phyloP scores from a whole-genome alignment of 306 rosid genomes.

The Casuarina equisetifolia region DNA sequence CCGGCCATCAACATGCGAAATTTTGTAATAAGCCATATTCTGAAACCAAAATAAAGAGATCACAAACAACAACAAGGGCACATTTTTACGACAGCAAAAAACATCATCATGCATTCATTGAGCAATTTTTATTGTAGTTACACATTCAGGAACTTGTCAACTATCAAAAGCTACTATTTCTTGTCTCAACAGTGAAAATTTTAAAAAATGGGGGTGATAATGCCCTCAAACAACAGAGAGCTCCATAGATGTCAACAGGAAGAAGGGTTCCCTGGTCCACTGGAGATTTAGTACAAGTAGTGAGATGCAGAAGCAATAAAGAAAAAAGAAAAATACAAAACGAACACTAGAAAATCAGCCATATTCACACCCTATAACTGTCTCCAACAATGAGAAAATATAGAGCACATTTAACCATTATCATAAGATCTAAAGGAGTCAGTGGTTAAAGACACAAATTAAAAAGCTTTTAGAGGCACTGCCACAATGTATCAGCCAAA shows the following conservation, averaged over 20 bases:
- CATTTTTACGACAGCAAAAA: conserved; percentile 8
- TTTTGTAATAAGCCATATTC: conserved; percentile 95
- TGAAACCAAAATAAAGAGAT: conserved; percentile 48
- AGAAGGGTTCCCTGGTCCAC: neutral
- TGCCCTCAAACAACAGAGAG: neutral
- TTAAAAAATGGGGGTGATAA: neutral
- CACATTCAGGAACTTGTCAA: conserved; percentile 7
- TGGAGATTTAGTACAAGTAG: neutral
- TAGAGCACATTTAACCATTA: neutral
- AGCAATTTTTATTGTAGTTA: conserved; percentile 1
- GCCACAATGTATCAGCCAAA: neutral
- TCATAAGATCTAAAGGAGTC: neutral
- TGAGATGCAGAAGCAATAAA: conserved; percentile 3
- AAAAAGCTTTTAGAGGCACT: neutral
- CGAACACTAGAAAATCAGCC: conserved; percentile 1
- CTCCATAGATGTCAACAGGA: neutral
- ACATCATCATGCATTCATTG: conserved; percentile 12
- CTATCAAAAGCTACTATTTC: conserved; percentile 1
- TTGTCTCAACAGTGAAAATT: conserved; percentile 14
- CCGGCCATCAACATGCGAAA: conserved; percentile 97
- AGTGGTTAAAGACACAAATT: neutral
- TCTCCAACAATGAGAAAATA: neutral
- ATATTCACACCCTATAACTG: neutral
- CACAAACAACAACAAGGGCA: conserved; percentile 14
- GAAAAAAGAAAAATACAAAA: neutral